Base-by-base conservation (phyloP, 2,329 filamentous ascomycete genomes). In the Exophiala sp. region DNA sequence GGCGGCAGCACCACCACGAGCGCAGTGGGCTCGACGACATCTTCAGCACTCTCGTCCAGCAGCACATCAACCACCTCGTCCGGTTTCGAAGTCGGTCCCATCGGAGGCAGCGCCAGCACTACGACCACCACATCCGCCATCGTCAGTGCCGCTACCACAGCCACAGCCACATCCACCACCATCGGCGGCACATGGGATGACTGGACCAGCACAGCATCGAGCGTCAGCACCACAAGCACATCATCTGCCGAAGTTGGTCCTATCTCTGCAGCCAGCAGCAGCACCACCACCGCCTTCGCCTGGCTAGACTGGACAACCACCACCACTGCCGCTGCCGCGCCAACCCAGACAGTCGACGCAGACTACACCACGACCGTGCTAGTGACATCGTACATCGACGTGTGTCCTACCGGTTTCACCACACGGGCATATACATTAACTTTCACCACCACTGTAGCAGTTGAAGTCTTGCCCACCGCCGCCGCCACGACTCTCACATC, bases 341-440 rank as follows among this genome's bases (percentile, higher is more conserved):
- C 14, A 22, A 29, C n/a, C 22, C 38, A 9, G 43, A 35, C 22
- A 43, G 19, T 37, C 14, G 34, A 3, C 1, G 35, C 43, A 14
- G 44, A 39, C 21, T 38, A 35, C 29, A 52, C 49, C 19, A 43
- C 39, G 3, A 55, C 52, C n/a, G 40, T 48, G 10, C 35, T 29
- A 40, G 43, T 43, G 2, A 72, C 69, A 24, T 67, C 67, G 14
- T 71, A 71, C 53, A 63, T 65, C 6, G 65, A 68, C 43, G 66
- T 72, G 55, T 71, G 69, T 50, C 65, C 70, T 2, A 69, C 67
- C 21, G 70, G 70, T 4, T 70, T 68, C 56, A 70, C 66, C 30
- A 70, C 67, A 4, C 46, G 23, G 18, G 22, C 50, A 4, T 47
- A 23, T 35, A 48, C 50, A 4, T 47, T 24, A 29, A 48, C 45